Evolutionary conservation across 441 rosid genomes (phyloP).

Genomic region (Cnidoscolus chayamansa): DNA sequence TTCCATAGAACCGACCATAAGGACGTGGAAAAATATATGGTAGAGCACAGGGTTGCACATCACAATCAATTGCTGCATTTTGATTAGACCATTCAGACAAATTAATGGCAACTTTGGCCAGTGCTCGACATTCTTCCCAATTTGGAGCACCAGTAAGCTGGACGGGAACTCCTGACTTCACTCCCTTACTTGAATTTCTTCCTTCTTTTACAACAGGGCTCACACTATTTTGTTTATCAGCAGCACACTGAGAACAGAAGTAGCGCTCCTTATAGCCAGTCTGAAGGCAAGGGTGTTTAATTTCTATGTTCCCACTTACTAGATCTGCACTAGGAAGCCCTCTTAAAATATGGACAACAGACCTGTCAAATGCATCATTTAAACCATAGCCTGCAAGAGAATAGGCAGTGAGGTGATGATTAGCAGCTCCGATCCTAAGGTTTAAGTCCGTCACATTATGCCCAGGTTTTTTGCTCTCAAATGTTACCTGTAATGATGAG

Average conservation of each 20-base stretch:
- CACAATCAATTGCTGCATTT: slow-evolving; percentile 69
- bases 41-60: slow-evolving; percentile 91
- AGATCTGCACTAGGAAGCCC: slow-evolving; percentile 44
- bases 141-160: slow-evolving; percentile 83
- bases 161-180: slow-evolving; percentile 59
- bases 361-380: slow-evolving; percentile 95
- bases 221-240: slow-evolving; percentile 40
- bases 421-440: slow-evolving; percentile 72
- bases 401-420: slow-evolving; percentile 87
- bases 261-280: slow-evolving; percentile 77
- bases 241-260: slow-evolving; percentile 65
- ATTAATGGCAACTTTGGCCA: slow-evolving; percentile 80
- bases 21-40: slow-evolving; percentile 72
- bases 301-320: slow-evolving; percentile 52
- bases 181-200: slow-evolving; percentile 39
- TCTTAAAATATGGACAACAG: slow-evolving; percentile 64
- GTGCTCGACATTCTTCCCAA: slow-evolving; percentile 76
- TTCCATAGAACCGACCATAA: slow-evolving; percentile 79
- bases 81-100: slow-evolving; percentile 80
- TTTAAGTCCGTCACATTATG: slow-evolving; percentile 59
- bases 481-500: slow-evolving; percentile 94
- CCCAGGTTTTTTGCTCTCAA: slow-evolving; percentile 61
- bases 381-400: slow-evolving; percentile 97
- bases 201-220: slow-evolving; percentile 41
- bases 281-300: slow-evolving; percentile 90